Conservation (phyloP, 73 alveolate species). For the Tetrahymena malaccensis region DNA sequence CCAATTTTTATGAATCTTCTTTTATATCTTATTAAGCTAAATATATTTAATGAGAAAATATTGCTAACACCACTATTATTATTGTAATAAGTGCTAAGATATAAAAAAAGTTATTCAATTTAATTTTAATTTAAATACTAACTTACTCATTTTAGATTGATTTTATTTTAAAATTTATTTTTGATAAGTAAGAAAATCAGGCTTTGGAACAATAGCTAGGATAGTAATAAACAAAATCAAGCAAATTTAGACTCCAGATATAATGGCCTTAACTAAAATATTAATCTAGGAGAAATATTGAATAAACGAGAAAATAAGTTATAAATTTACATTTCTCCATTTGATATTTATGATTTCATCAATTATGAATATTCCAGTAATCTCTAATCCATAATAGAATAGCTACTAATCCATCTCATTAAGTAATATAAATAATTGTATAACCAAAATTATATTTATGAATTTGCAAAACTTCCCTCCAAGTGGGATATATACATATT, state of each 20-base stretch:
- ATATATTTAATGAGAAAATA: neutral
- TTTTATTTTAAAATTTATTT: neutral
- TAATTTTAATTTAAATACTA: neutral
- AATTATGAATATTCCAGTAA: neutral
- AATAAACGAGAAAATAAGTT: neutral
- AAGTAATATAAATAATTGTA: neutral
- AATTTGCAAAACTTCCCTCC: neutral
- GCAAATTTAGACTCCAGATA: neutral
- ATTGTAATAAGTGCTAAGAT: neutral
- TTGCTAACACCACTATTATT: neutral
- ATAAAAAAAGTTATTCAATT: neutral
- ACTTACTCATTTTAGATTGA: neutral
- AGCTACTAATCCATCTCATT: neutral
- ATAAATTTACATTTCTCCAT: neutral
- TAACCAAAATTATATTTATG: neutral
- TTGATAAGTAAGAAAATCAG: neutral
- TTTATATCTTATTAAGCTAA: neutral
- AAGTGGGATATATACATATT: neutral
- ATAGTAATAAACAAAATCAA: neutral
- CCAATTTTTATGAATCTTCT: no score
- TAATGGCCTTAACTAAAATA: neutral
- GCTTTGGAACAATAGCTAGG: neutral
- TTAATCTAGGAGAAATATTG: neutral
- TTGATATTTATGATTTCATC: neutral
- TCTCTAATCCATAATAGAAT: neutral